These are phyloP conservation scores for Penicillium sp. DNA, from an alignment of 2,329 filamentous ascomycete species.

Conservation along the genomic window DNA sequence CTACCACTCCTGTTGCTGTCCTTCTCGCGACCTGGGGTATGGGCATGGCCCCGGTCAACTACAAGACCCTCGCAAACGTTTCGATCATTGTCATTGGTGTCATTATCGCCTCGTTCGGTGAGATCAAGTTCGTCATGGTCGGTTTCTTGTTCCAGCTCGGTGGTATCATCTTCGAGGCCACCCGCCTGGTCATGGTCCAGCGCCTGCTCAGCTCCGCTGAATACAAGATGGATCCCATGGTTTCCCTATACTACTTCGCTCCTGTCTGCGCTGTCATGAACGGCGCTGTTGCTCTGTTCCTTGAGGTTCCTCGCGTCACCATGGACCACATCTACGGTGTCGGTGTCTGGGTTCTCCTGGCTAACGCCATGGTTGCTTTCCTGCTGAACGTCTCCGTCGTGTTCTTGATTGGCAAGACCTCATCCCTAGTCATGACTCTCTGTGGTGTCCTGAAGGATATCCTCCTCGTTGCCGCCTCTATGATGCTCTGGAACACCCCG, in stretches of 20 bases:
- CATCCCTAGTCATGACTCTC: conserved; percentile 78
- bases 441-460: conserved; percentile 88
- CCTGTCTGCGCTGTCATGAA: conserved; percentile 83
- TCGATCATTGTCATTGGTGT: conserved; percentile 93
- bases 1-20: conserved; percentile 91
- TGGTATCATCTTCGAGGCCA: conserved; percentile 76
- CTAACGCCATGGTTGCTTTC: conserved; percentile 78
- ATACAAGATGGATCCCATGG: conserved; percentile 84
- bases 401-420: conserved; percentile 87
- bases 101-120: conserved; percentile 87
- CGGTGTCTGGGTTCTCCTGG: conserved; percentile 63
- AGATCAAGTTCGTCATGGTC: conserved; percentile 77
- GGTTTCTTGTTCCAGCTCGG: conserved; percentile 69
- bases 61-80: conserved; percentile 88
- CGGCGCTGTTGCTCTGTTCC: conserved; percentile 63
- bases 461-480: conserved; percentile 71
- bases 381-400: conserved; percentile 79
- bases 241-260: conserved; percentile 86
- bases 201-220: conserved; percentile 73
- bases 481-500: conserved; percentile 73
- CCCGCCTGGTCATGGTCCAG: conserved; percentile 82
- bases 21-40: conserved; percentile 86
- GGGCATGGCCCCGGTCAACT: conserved; percentile 76
- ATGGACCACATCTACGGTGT: conserved; percentile 64
- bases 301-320: conserved; percentile 66